Percentiles rank a stretch among this genome's conserved stretches.
phyloP scores from a whole-genome alignment of 2,329 filamentous ascomycete genomes.

The Sphaerulina vaccinii region DNA sequence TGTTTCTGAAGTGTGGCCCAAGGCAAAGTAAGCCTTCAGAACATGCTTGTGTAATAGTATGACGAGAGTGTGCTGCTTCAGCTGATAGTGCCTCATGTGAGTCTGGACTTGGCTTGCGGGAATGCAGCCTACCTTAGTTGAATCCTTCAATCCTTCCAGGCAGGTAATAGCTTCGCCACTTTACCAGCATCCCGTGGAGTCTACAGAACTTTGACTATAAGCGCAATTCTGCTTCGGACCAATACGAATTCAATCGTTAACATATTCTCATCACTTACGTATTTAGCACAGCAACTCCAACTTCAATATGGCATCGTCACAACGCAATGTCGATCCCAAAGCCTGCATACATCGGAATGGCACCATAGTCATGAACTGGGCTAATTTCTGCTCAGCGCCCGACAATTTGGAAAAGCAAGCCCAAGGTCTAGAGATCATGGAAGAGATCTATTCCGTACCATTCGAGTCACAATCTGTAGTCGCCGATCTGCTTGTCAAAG shows the following conservation, averaged over 20 bases:
- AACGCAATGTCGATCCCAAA: not conserved
- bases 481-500: slow-evolving; percentile 2
- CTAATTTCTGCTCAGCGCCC: not conserved
- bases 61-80: too few relatives aligned
- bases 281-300: too few relatives aligned
- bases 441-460: slow-evolving; percentile 8
- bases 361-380: slow-evolving; percentile 5
- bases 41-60: not conserved
- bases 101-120: not conserved
- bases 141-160: slow-evolving; percentile 8
- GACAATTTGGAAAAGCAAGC: not conserved
- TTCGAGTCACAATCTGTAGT: slow-evolving; percentile 7
- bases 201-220: too few relatives aligned
- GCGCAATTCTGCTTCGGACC: too few relatives aligned
- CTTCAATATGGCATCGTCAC: too few relatives aligned
- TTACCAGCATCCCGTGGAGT: not conserved
- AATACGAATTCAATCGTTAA: too few relatives aligned
- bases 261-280: too few relatives aligned
- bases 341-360: slow-evolving; percentile 2
- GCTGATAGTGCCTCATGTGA: not conserved
- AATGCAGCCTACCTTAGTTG: not conserved
- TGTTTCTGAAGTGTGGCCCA: slow-evolving; percentile 32
- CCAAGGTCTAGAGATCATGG: slow-evolving; percentile 7
- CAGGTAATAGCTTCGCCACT: slow-evolving; percentile 5
- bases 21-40: slow-evolving; percentile 18